Percentiles rank a stretch among this genome's conserved stretches.
These are phyloP conservation scores for Emmonsiellopsis sp. DNA, from an alignment of 2,329 filamentous ascomycete species.

Conservation along the genomic window DNA sequence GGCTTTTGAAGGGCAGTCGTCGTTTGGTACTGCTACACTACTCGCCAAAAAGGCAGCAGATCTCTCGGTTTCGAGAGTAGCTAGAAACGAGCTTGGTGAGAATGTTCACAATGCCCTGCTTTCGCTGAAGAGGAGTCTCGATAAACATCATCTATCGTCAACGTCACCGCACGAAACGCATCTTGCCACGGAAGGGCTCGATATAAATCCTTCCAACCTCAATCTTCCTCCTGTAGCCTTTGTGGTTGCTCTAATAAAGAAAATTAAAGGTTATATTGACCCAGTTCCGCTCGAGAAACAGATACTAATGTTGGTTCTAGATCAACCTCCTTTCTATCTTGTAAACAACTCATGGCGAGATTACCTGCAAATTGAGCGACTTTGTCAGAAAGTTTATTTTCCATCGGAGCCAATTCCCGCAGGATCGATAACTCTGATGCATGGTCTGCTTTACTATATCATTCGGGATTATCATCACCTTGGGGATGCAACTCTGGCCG, in stretches of 20 bases:
- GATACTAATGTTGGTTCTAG: constrained; percentile 4
- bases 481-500: constrained; percentile 31
- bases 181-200: constrained; percentile 2
- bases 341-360: constrained; percentile 20
- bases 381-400: constrained; percentile 35
- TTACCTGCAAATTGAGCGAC: constrained; percentile 21
- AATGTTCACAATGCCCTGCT: constrained; percentile 27
- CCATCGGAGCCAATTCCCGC: constrained; percentile 15
- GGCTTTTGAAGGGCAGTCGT: constrained; percentile 38
- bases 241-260: constrained; percentile 23
- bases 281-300: no score
- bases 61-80: constrained; percentile 23
- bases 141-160: constrained; percentile 21
- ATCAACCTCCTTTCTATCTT: constrained; percentile 21
- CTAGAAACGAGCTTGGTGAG: constrained; percentile 29
- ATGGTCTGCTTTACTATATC: constrained; percentile 18
- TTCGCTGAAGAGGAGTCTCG: constrained; percentile 28
- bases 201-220: constrained; percentile 21
- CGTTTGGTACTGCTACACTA: constrained; percentile 39
- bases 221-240: constrained; percentile 26
- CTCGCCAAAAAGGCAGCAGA: constrained; percentile 29
- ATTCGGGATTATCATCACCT: constrained; percentile 21
- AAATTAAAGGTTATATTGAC: constrained; percentile 15
- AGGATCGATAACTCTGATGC: constrained; percentile 15
- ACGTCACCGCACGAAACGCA: constrained; percentile 15